Percentiles rank a stretch among this genome's conserved stretches.
Evolutionary conservation across 176 grass and related monocot genomes (phyloP).

Genomic region (Zoysia pacifica): DNA sequence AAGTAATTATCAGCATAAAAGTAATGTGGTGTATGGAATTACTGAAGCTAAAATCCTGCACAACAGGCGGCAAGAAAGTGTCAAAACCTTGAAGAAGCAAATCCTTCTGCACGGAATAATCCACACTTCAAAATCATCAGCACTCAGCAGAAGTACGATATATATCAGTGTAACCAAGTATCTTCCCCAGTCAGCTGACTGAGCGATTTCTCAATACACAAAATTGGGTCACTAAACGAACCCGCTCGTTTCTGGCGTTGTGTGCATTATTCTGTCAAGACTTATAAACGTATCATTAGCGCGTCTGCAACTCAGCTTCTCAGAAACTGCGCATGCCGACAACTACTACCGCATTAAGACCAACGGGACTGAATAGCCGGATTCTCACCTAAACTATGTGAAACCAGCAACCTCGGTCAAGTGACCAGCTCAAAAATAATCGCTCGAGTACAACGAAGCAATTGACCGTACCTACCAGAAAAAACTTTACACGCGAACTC

Average conservation of each 20-base stretch:
- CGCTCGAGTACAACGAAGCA: slow-evolving; percentile 25
- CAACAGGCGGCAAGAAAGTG: neutral
- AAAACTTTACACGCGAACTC: neutral
- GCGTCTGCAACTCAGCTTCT: slow-evolving; percentile 16
- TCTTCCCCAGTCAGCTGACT: neutral
- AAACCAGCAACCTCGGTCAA: slow-evolving; percentile 35
- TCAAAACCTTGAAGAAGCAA: slow-evolving; percentile 17
- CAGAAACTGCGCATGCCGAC: slow-evolving; percentile 27
- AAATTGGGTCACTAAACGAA: neutral
- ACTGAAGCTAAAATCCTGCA: slow-evolving; percentile 34
- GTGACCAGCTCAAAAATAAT: slow-evolving; percentile 43
- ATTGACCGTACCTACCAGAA: slow-evolving; percentile 44
- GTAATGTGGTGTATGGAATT: neutral
- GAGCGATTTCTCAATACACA: slow-evolving; percentile 8
- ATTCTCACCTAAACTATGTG: slow-evolving; percentile 37
- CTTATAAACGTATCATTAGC: slow-evolving; percentile 16
- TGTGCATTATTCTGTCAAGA: neutral
- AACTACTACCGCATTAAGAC: slow-evolving; percentile 20
- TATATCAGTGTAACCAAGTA: neutral
- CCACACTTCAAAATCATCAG: neutral
- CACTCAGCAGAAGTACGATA: neutral
- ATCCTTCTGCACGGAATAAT: too few relatives aligned
- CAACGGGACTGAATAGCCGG: slow-evolving; percentile 18
- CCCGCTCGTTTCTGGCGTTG: slow-evolving; percentile 14
- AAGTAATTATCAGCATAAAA: slow-evolving; percentile 22